Base-by-base conservation (phyloP, 2,329 filamentous ascomycete species). In the Celoporthe dispersa region DNA sequence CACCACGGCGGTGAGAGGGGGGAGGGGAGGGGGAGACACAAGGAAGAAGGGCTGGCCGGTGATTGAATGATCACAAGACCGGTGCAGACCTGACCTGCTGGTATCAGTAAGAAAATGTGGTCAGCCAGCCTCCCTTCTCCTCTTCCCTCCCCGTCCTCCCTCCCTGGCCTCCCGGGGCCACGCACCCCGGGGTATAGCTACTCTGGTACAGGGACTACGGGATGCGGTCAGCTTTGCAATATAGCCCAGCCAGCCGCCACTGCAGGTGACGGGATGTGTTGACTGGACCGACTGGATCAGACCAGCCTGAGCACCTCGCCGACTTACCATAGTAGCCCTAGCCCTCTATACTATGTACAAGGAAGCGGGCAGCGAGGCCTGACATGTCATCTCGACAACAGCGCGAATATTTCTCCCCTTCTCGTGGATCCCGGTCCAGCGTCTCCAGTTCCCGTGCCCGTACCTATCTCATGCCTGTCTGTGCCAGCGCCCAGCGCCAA, bases 51-150 rank as follows among this genome's bases (percentile, higher is more conserved):
- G 44, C 44, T n/a, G 44, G 44, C 44, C n/a, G 44, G 16, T 48
- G 44, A n/a, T 48, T 19, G 11, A 25, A 39, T 63, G 39, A 48
- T 63, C 61, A 63, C 61, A 63, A 48, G 37, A 28, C 37, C 25
- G 8, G 33, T 64, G 39, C 33, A 60, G 11, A n/a, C 19, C 12
- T 28, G 9, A 9, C 16, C 6, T 31, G 22, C 31, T 60, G 57
- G 22, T n/a, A n/a, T 22, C 57, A 33, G 57, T 60, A 31, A 31
- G 53, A 57, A 31, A n/a, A n/a, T n/a, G n/a, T 31, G 25, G 28
- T 31, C 53, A 31, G 53, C 53, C 53, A 57, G 53, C 53, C 53
- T 16, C 11, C 25, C 51, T 6, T 55, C 25, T 25, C 51, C 51
- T 57, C 53, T 7, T 57, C 25, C 28, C 19, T 12, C 12, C 53